Percentiles rank a stretch among this genome's conserved stretches.
These are phyloP conservation scores for Scedosporium minutisporum DNA, from an alignment of 2,329 filamentous ascomycete species.

Conservation along the genomic window DNA sequence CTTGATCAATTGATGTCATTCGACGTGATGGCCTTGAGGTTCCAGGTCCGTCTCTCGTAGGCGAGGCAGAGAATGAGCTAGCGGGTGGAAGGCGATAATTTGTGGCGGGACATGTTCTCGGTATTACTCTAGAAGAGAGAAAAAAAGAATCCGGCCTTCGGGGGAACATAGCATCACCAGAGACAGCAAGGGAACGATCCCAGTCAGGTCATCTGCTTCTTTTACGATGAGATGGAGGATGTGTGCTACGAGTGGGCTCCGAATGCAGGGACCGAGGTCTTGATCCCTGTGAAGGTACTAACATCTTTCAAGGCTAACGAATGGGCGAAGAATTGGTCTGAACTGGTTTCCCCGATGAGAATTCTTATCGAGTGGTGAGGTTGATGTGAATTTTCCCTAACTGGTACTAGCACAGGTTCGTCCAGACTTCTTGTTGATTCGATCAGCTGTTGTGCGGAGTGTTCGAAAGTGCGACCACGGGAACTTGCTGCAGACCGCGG, in stretches of 20 bases:
- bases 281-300: background rate
- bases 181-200: too few relatives aligned
- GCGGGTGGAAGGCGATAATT: too few relatives aligned
- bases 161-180: too few relatives aligned
- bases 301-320: too few relatives aligned
- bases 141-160: background rate
- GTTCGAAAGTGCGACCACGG: background rate
- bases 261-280: background rate
- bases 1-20: background rate
- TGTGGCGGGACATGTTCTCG: too few relatives aligned
- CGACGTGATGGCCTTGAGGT: background rate
- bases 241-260: background rate
- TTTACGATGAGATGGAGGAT: background rate
- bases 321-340: too few relatives aligned
- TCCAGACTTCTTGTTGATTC: background rate
- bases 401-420: too few relatives aligned
- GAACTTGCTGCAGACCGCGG: background rate
- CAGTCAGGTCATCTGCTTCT: too few relatives aligned
- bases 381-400: background rate
- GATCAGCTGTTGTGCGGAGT: background rate
- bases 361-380: too few relatives aligned
- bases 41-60: too few relatives aligned
- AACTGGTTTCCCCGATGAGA: too few relatives aligned
- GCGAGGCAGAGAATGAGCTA: too few relatives aligned
- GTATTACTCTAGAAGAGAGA: background rate